Base-by-base conservation (phyloP, 306 rosid species). In the Oxytropis ochrocephala region DNA sequence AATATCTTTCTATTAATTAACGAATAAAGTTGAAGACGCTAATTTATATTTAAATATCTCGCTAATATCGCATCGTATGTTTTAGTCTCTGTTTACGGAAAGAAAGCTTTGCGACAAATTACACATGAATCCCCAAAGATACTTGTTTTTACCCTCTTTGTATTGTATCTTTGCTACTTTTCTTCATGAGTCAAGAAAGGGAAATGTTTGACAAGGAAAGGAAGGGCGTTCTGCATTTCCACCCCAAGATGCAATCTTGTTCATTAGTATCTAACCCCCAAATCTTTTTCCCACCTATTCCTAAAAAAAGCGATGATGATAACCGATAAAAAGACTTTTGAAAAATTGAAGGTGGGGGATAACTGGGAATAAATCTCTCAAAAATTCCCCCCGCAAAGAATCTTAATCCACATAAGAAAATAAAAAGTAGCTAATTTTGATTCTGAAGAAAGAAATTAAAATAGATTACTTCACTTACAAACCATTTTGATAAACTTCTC, bases 351-450 rank as follows among this genome's bases (percentile, higher is more conserved):
- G 35, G 72, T 16, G 24, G 21, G 36, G 35, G 75, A 67, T 69
- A 62, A 17, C n/a, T 54, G 42, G 55, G 82, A 76, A 79, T 78
- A 61, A 24, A 24, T 1, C 29, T 24, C 29, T 1, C 47, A 54
- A 48, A 38, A 43, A 75, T 69, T 65, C 52, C 52, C 67, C n/a
- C 72, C 36, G 71, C 87, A 85, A 83, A 82, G 93, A 87, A 87
- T 87, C 88, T 82, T 71, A 35, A 72, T 68, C 68, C 44, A 75
- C 77, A 68, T 71, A 74, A 63, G 27, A 19, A 44, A 11, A 72
- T 2, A 39, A 66, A 54, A 76, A 36, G 11, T 0, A 17, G 8
- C 38, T 14, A 59, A 61, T 33, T 85, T 77, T 79, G 53, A 65
- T 54, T 54, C 39, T 44, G 9, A 60, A 55, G 72, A 69, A 72